Evolutionary conservation across 108 stramenopile species (phyloP), one percentile per base, ranked within the genome.

Genomic region (Seminavis robusta): DNA sequence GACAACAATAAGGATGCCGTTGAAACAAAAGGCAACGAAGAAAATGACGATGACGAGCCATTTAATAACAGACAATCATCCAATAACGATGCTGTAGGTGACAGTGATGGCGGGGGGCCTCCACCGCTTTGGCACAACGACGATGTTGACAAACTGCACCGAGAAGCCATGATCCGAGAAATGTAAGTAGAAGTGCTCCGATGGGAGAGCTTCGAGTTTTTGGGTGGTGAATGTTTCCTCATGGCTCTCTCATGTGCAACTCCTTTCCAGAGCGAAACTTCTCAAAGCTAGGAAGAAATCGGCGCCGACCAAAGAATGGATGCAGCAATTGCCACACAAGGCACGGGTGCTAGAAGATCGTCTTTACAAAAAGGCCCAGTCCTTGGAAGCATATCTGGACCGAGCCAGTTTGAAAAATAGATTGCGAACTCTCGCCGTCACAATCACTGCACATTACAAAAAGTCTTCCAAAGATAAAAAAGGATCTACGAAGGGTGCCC

Each of bases 261-360:
- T 8, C 30, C 25, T 51, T n/a, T 51, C 42, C 26, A 70, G 69
- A 15, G 69, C 55, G 17, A 40, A 58, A 39, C 27, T 70, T 5
- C 45, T 70, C 26, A 34, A 48, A 41, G 47, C 56, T 16, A 33
- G 70, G 24, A 69, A 69, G 27, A 63, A 59, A 40, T 49, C 54
- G 20, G 32, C 33, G 25, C 56, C 49, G 2, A 47, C 51, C 21
- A 19, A 47, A 0, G 51, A 53, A 7, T 65, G 55, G 59, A 17
- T 73, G 16, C 47, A 67, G 16, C 52, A 61, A 28, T 19, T 73
- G 0, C 52, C 67, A 9, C 51, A 54, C 28, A 67, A 73, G 42
- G 71, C 64, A 11, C 45, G 59, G 2, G 59, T 36, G 26, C 49
- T 73, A 3, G 71, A 73, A 52, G 50, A 58, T 10, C 59, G 65